phyloP scores from a whole-genome alignment of 2,329 filamentous ascomycete genomes.

The Trichoderma semiorbis region DNA sequence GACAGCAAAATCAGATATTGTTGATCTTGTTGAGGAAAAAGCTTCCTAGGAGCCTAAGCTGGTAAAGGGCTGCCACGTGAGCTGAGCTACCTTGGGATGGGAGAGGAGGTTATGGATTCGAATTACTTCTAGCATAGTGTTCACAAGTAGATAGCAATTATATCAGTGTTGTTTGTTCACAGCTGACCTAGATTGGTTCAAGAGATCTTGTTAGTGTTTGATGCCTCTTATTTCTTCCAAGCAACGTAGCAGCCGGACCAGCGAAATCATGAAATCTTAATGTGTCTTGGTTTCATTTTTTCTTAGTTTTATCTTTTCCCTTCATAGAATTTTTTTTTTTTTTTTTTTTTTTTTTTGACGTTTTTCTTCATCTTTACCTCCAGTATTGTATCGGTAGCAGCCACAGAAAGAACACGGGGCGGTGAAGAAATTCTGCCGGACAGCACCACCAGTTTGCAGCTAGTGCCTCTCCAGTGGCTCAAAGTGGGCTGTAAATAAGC shows the following conservation, averaged over 20 bases:
- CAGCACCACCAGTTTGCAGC: background rate
- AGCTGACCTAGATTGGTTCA: background rate
- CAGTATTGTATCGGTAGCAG: too few relatives aligned
- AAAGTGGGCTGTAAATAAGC: background rate
- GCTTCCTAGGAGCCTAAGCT: too few relatives aligned
- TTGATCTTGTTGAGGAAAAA: too few relatives aligned
- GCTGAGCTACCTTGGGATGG: too few relatives aligned
- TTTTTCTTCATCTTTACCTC: background rate
- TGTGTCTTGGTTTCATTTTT: background rate
- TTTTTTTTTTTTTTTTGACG: background rate
- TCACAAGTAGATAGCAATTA: background rate
- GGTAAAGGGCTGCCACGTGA: too few relatives aligned
- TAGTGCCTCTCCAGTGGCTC: background rate
- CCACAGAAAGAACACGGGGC: conserved; percentile 26
- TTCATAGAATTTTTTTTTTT: background rate
- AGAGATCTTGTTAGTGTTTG: background rate
- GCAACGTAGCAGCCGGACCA: background rate
- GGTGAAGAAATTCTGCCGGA: conserved; percentile 36
- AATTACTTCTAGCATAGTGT: background rate
- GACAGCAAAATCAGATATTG: too few relatives aligned
- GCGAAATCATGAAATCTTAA: background rate
- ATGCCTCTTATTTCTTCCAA: background rate
- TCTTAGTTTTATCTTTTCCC: background rate
- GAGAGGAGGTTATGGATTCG: background rate
- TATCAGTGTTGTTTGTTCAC: background rate